Evolutionary conservation across 441 rosid genomes (phyloP), one percentile per base, ranked within the genome.

Genomic region (Bocquillonia castaneifolia): DNA sequence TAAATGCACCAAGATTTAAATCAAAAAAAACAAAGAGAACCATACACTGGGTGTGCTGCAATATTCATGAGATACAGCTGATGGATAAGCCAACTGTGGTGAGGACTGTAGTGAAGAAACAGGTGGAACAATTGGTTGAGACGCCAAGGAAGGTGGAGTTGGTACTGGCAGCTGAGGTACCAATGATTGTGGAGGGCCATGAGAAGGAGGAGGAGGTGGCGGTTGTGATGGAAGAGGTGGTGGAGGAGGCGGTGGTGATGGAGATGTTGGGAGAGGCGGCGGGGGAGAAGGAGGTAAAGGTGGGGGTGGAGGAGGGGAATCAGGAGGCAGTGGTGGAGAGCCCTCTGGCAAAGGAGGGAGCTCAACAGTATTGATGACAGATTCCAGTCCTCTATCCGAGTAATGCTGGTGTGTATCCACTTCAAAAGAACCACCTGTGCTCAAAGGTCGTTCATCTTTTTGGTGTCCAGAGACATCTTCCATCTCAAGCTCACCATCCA

Each of bases 401-500:
- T 71, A 76, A 66, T 64, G 82, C 72, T 75, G 80, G 22, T 76
- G 79, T 31, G 66, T 64, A 67, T 80, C 88, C 61, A 63, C 77
- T 76, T 80, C 88, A 69, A 61, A 54, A 62, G 72, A 60, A 74
- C 76, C 64, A 64, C 54, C 68, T 15, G 44, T 56, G 32, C 55
- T 58, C 68, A 71, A 72, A 53, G 82, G 68, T 55, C 72, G 81
- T 71, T 76, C 91, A 70, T 84, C 90, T 81, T 81, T 89, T 31
- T 55, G 77, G 71, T 84, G 84, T 72, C 84, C 88, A 65, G 91
- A 86, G 69, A 86, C 97, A 80, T 89, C 99, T 82, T 87, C 96
- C 99, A 91, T 93, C 74, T 88, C 97, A 69, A 89, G 93, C 71
- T 91, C 99, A 74, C 84, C 92, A 79, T 93, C 97, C 56, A 91